Evolutionary conservation across 2,329 filamentous ascomycete species (phyloP), one percentile per base, ranked within the genome.

Genomic region (Fusarium sp.): DNA sequence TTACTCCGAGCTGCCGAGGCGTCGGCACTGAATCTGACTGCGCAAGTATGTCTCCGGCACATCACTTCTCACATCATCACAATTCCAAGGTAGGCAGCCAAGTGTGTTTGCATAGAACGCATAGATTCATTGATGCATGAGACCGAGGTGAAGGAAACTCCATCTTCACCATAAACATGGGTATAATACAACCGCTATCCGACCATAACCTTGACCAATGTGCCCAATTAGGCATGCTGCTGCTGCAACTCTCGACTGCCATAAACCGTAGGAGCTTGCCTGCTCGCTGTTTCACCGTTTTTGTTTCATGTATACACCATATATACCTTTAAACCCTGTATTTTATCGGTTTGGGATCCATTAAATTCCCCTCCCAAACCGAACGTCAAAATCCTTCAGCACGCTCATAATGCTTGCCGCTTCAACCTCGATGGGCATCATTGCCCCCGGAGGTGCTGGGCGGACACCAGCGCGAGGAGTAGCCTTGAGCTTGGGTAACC

Each of bases 351-450:
- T 66, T 73, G 62, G 62, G 28, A 68, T 72, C 68, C 52, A 59
- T 76, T 72, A 81, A 47, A 77, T 77, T 50, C 81, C 79, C 39
- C 79, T 75, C 40, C 90, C 90, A 78, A 95, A 95, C 57, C 92
- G 84, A 52, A 93, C 86, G 75, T 95, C 92, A 80, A 95, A 95
- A 68, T 92, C 91, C 79, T 92, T 93, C 64, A 95, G 81, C n/a
- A 94, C 92, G 43, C 91, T 91, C 92, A 95, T 94, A 58, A 95
- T 94, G 78, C 92, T 94, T 1, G 92, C 92, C 7, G 92, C 92
- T 80, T 95, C 92, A 15, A 95, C 92, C 78, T 95, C 92, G 73
- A 94, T 90, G 1, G 92, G 90, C 43, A 87, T 86, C 59, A 83
- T 83, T 65, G 82, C 80, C 57, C 78, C 78, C 58, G 78, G 76